These are phyloP conservation scores for Trichophyton simii DNA, from an alignment of 2,329 filamentous ascomycete genomes.

Conservation along the genomic window DNA sequence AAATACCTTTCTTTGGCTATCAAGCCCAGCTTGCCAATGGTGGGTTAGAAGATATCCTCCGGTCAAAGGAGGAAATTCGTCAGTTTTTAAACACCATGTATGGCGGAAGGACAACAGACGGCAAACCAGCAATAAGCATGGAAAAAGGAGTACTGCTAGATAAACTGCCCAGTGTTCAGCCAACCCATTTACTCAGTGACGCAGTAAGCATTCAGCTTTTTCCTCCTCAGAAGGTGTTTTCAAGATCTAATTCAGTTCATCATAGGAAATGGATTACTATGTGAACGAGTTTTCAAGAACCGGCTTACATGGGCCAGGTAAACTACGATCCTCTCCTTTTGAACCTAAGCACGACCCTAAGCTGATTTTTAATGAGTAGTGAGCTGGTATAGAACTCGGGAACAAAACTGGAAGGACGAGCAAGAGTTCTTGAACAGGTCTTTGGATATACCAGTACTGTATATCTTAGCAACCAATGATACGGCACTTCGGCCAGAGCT, in stretches of 20 bases:
- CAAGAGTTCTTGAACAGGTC: constrained; percentile 25
- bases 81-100: constrained; percentile 61
- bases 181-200: constrained; percentile 47
- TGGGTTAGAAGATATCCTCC: constrained; percentile 48
- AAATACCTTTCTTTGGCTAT: constrained; percentile 62
- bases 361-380: constrained; percentile 28
- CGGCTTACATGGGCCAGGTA: constrained; percentile 62
- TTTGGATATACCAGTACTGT: constrained; percentile 55
- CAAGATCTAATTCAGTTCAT: not conserved
- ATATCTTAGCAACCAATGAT: constrained; percentile 62
- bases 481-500: constrained; percentile 58
- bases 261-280: constrained; percentile 61
- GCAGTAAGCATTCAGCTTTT: constrained; percentile 35
- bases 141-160: constrained; percentile 53
- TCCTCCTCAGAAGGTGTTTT: not conserved
- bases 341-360: not conserved
- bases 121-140: constrained; percentile 47
- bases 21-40: constrained; percentile 67
- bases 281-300: constrained; percentile 55
- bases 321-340: constrained; percentile 16
- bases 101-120: constrained; percentile 48
- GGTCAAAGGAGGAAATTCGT: constrained; percentile 49
- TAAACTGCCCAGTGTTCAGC: constrained; percentile 45
- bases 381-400: constrained; percentile 74
- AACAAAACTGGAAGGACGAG: constrained; percentile 69